Base-by-base conservation (phyloP, 2,329 filamentous ascomycete genomes). In the Pseudocercospora macadamiae region DNA sequence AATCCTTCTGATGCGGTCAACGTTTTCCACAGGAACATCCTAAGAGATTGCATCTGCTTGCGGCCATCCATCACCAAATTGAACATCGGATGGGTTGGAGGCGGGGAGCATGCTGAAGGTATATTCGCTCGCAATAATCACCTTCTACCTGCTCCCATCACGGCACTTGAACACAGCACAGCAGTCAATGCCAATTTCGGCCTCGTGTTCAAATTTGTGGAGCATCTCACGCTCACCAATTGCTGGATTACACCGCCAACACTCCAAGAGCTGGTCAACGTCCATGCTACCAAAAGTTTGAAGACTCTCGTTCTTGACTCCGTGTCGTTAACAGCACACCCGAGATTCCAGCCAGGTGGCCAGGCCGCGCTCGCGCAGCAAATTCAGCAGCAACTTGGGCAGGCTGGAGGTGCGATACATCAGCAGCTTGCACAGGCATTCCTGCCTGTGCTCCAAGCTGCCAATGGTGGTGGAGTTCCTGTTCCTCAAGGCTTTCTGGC, bases 231-330 rank as follows among this genome's bases (percentile, higher is more conserved):
- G 0, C 75, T 90, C 7, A 84, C 84, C 64, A 90, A 90, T 66
- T 89, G 87, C 73, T 90, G 87, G 86, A 76, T 85, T 10, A 82
- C 82, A 2, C 87, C 88, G 0, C 76, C 81, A 37, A 77, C 85
- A 1, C 76, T 90, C 28, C 68, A 80, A 28, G 75, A 79, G 9
- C 78, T 86, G 52, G 74, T 86, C 58, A 74, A 75, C 2, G 70
- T 72, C 3, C 82, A 86, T 71, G 76, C 79, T 18, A 68, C 74
- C 4, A 69, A 73, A 6, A 76, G 71, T 2, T 71, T 90, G 10
- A 76, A 82, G 61, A 80, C 78, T 18, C 70, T 90, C 14, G 80
- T 80, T 7, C 74, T 90, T 2, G 81, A 89, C 64, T 87, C 86
- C 0, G 84, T 90, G 0, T 90, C 88, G 5, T 73, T 90, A 36